Evolutionary conservation across 805 yeast genomes (phyloP).

Genomic region (Metschnikowia colocasiae): DNA sequence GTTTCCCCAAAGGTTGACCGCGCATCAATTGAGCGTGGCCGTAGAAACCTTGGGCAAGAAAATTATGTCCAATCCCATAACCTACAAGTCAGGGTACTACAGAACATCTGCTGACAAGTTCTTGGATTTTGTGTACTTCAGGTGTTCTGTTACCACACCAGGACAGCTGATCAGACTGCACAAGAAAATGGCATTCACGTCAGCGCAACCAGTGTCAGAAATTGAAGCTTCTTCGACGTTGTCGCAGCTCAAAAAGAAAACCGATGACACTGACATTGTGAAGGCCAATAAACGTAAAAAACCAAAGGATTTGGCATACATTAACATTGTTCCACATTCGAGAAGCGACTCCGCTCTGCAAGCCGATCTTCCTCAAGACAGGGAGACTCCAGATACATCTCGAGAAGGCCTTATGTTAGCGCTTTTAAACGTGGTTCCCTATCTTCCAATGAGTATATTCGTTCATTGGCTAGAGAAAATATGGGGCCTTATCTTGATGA

Average conservation of each 20-base stretch:
- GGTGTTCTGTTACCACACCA: conserved; percentile 36
- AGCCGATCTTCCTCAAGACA: conserved; percentile 3
- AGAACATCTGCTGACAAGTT: conserved; percentile 31
- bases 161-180: conserved; percentile 24
- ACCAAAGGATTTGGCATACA: conserved; percentile 26
- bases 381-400: conserved; percentile 35
- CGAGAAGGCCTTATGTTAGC: conserved; percentile 49
- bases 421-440: conserved; percentile 51
- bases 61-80: conserved; percentile 26
- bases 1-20: conserved; percentile 53
- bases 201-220: conserved; percentile 39
- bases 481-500: conserved; percentile 31
- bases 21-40: conserved; percentile 55
- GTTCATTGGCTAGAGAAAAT: conserved; percentile 46
- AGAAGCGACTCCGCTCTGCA: conserved; percentile 6
- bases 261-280: conserved; percentile 22
- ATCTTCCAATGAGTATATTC: conserved; percentile 42
- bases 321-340: conserved; percentile 16
- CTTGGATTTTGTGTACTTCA: conserved; percentile 39
- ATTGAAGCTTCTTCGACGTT: conserved; percentile 36
- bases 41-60: conserved; percentile 51
- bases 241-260: conserved; percentile 24
- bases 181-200: conserved; percentile 19
- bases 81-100: conserved; percentile 7
- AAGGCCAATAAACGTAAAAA: conserved; percentile 30